Conservation (phyloP, 2,329 filamentous ascomycete genomes). For the Aureobasidium sp. region DNA sequence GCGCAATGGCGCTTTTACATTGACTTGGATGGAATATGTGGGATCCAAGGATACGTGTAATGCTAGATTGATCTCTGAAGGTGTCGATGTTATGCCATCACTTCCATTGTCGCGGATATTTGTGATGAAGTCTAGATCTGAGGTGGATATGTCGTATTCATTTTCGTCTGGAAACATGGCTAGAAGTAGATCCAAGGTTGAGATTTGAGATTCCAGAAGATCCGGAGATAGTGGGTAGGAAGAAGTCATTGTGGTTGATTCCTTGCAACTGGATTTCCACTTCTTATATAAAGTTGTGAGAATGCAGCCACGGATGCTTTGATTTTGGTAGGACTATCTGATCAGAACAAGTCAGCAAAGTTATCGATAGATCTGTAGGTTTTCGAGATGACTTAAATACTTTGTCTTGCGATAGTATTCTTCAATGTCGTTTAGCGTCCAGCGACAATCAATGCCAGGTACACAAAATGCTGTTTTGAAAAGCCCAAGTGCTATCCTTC, state of each 20-base stretch:
- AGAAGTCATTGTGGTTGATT: background rate
- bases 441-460: too few species aligned
- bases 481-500: too few species aligned
- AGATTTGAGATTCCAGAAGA: conserved; percentile 4
- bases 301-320: too few species aligned
- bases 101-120: background rate
- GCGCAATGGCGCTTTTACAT: conserved; percentile 32
- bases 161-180: conserved; percentile 8
- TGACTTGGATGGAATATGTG: conserved; percentile 27
- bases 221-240: background rate
- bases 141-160: background rate
- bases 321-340: too few species aligned
- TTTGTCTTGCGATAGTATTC: too few species aligned
- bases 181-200: conserved; percentile 8
- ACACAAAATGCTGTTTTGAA: too few species aligned
- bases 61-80: background rate
- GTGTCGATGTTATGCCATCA: background rate
- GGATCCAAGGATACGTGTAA: background rate
- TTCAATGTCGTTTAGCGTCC: too few species aligned
- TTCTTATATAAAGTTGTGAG: too few species aligned
- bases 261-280: too few species aligned
- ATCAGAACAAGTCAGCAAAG: too few species aligned
- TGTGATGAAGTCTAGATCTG: background rate
- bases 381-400: too few species aligned
- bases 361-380: too few species aligned